Base-by-base conservation (phyloP, 805 yeast species). In the Cyberlindnera galapagoensis region DNA sequence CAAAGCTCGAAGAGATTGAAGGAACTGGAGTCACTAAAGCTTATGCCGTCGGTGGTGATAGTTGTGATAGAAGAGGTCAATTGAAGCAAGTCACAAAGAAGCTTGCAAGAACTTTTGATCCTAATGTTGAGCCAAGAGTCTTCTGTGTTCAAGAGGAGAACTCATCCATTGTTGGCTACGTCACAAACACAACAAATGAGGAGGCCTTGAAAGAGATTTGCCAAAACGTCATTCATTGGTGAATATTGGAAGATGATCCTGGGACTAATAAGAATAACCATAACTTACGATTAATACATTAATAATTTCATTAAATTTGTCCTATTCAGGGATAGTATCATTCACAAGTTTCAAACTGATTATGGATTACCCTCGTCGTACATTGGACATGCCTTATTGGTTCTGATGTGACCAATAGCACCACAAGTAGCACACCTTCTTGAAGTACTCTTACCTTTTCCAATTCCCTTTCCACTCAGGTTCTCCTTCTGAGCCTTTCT, bases 381-480 rank as follows among this genome's bases (percentile, higher is more conserved):
- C 71, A 87, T 69, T 11, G 97, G 98, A 61, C 98, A 90, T 2
- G 90, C 64, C 42, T 68, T 69, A 54, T 86, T 87, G 3, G 98
- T 90, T 54, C 92, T 72, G 40, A 90, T 90, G 56, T 90, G 98
- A 0, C 97, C 98, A 42, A 83, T 69, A 9, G 90, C 92, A 15
- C 97, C 97, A 67, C 98, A 90, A 0, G 92, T 80, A 4, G 94
- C 88, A 61, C 98, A 90, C 51, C 85, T 75, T 54, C 98, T 67
- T 7, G 81, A 79, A 1, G 67, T 61, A 30, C 60, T 59, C 34
- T 58, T 62, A 2, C 56, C 52, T 28, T 58, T 57, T 1, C 55
- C 55, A 19, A 33, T 25, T 13, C 56, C 59, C 18, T 44, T 47
- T 7, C 47, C 46, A 7, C 29, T 31, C 7, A 34, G 42, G 31